These are phyloP conservation scores for Eleusine coracana DNA, from an alignment of 176 grass and related monocot genomes.

Conservation along the genomic window DNA sequence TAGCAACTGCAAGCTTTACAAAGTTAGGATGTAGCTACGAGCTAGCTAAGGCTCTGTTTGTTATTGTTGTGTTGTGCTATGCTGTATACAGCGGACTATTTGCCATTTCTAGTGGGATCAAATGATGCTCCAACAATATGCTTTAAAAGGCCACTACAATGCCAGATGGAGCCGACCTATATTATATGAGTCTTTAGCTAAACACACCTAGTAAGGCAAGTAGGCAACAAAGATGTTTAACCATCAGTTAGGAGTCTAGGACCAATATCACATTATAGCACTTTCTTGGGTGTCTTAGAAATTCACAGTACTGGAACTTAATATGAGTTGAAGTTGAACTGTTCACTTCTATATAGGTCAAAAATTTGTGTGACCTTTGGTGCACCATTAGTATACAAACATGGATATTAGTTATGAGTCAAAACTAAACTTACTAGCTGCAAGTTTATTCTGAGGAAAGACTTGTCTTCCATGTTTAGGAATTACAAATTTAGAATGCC, in stretches of 20 bases:
- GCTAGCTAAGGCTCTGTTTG: not conserved
- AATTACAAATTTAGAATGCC: slow-evolving; percentile 18
- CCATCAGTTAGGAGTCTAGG: slow-evolving; percentile 6
- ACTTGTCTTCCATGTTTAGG: slow-evolving; percentile 29
- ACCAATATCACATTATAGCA: slow-evolving; percentile 24
- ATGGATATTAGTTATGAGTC: slow-evolving; percentile 15
- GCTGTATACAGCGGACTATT: not conserved
- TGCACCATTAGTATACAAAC: slow-evolving; percentile 10
- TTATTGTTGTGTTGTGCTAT: not conserved
- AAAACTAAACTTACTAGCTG: not conserved
- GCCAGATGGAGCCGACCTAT: not conserved
- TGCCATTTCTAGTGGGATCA: not conserved
- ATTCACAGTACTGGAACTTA: slow-evolving; percentile 23
- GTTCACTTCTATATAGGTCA: slow-evolving; percentile 17
- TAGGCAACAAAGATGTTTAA: slow-evolving; percentile 10
- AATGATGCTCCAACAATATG: not conserved
- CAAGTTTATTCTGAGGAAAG: slow-evolving; percentile 22
- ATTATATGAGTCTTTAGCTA: slow-evolving; percentile 1
- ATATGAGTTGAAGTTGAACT: not conserved
- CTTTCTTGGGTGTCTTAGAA: slow-evolving; percentile 12
- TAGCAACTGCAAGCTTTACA: not conserved
- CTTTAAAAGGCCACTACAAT: not conserved
- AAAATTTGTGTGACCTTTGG: not conserved
- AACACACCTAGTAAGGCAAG: not conserved
- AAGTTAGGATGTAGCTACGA: slow-evolving; percentile 1